Evolutionary conservation across 805 yeast species (phyloP).

Genomic region (Candida palmyrensis): DNA sequence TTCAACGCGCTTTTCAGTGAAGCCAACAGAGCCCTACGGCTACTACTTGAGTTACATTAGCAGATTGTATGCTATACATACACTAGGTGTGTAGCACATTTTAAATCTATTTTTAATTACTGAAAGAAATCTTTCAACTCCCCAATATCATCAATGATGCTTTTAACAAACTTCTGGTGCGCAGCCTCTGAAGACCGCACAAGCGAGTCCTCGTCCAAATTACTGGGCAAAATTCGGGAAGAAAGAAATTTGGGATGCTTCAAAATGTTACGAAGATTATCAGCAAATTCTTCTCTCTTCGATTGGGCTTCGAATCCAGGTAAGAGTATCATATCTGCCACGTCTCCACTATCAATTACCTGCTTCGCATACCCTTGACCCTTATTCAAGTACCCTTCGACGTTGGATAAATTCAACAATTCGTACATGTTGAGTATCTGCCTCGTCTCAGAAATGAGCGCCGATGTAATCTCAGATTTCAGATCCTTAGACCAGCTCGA

Average conservation of each 20-base stretch:
- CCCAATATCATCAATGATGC: slow-evolving; percentile 32
- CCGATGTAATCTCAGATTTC: slow-evolving; percentile 31
- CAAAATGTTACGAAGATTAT: slow-evolving; percentile 62
- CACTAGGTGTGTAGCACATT: no score
- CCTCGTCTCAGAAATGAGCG: slow-evolving; percentile 35
- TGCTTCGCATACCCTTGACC: slow-evolving; percentile 6
- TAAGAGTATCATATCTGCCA: slow-evolving; percentile 27
- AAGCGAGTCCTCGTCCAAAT: slow-evolving; percentile 58
- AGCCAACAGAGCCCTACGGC: no score
- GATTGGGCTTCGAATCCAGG: slow-evolving; percentile 60
- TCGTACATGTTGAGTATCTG: slow-evolving; percentile 65
- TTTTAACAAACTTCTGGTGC: slow-evolving; percentile 20
- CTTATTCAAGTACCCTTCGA: slow-evolving; percentile 41
- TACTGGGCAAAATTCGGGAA: slow-evolving; percentile 59
- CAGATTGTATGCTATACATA: no score
- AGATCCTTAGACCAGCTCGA: slow-evolving; percentile 65
- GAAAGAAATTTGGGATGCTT: slow-evolving; percentile 84
- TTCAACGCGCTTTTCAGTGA: background rate
- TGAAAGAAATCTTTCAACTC: slow-evolving; percentile 27
- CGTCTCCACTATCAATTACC: slow-evolving; percentile 8
- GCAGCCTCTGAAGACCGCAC: slow-evolving; percentile 42
- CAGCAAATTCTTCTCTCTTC: slow-evolving; percentile 55
- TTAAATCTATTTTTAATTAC: no score
- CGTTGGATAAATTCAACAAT: slow-evolving; percentile 49
- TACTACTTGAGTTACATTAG: no score